phyloP scores from a whole-genome alignment of 1,139 yeast genomes.

The Geotrichum aggregatum region DNA sequence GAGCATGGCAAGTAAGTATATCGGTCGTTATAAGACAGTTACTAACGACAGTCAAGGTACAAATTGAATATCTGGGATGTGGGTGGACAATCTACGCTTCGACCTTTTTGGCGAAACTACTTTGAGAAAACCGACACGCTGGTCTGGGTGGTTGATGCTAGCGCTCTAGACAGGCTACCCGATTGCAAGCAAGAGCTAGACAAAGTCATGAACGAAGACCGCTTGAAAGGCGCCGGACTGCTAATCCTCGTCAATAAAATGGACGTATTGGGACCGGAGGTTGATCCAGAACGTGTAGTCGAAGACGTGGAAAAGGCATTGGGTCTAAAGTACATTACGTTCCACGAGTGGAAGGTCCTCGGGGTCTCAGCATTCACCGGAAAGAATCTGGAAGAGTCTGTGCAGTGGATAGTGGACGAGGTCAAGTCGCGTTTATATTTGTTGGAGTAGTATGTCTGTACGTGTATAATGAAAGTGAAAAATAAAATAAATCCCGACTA shows the following conservation, averaged over 20 bases:
- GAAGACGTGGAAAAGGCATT: conserved; percentile 27
- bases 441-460: conserved; percentile 31
- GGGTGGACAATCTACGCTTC: conserved; percentile 76
- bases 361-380: conserved; percentile 60
- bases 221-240: conserved; percentile 61
- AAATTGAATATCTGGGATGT: conserved; percentile 60
- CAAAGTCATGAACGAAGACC: conserved; percentile 60
- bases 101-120: conserved; percentile 88
- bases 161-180: conserved; percentile 54
- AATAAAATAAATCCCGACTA: background rate
- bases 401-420: conserved; percentile 50
- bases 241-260: conserved; percentile 46
- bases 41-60: conserved; percentile 40
- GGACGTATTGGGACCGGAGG: conserved; percentile 41
- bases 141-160: conserved; percentile 88
- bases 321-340: conserved; percentile 26
- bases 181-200: conserved; percentile 66
- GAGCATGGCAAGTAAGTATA: conserved; percentile 28
- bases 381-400: conserved; percentile 43
- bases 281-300: conserved; percentile 35
- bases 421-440: conserved; percentile 41
- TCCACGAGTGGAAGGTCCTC: conserved; percentile 45
- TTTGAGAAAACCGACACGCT: conserved; percentile 80
- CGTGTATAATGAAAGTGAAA: background rate
- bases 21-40: background rate